A percentile compares a stretch with the other conserved stretches of the same genome.
These are phyloP conservation scores for Medicago arabica DNA, from an alignment of 306 rosid genomes.

Conservation along the genomic window DNA sequence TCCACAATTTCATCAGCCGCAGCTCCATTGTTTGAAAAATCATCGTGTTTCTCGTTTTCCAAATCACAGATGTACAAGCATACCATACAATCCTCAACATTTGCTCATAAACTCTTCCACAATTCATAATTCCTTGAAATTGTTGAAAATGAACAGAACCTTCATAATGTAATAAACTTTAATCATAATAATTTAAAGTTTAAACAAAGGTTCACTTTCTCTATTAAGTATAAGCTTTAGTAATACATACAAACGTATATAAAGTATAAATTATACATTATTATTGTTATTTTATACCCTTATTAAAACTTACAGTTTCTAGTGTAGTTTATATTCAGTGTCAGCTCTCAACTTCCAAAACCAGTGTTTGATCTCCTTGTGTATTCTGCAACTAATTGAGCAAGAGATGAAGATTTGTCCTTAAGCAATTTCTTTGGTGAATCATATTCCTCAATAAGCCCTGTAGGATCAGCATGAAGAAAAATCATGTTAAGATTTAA, in stretches of 20 bases:
- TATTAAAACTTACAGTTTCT: background rate
- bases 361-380: slow-evolving; percentile 47
- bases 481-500: slow-evolving; percentile 14
- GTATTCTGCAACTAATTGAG: slow-evolving; percentile 53
- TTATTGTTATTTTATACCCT: background rate
- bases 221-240: background rate
- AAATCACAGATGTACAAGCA: too few species aligned
- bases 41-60: too few species aligned
- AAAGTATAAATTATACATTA: background rate
- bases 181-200: background rate
- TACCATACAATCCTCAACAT: too few species aligned
- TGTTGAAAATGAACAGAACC: too few species aligned
- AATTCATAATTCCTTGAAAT: too few species aligned
- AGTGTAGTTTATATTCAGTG: slow-evolving; percentile 33
- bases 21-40: too few species aligned
- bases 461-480: slow-evolving; percentile 36
- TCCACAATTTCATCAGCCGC: too few species aligned
- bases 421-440: slow-evolving; percentile 48
- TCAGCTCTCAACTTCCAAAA: slow-evolving; percentile 48
- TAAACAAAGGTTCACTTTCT: background rate
- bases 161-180: background rate
- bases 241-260: background rate
- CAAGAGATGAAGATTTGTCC: slow-evolving; percentile 54
- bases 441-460: slow-evolving; percentile 49
- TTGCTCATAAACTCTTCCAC: too few species aligned